Base-by-base conservation (phyloP, 805 yeast species). In the Debaryomyces hansenii region DNA sequence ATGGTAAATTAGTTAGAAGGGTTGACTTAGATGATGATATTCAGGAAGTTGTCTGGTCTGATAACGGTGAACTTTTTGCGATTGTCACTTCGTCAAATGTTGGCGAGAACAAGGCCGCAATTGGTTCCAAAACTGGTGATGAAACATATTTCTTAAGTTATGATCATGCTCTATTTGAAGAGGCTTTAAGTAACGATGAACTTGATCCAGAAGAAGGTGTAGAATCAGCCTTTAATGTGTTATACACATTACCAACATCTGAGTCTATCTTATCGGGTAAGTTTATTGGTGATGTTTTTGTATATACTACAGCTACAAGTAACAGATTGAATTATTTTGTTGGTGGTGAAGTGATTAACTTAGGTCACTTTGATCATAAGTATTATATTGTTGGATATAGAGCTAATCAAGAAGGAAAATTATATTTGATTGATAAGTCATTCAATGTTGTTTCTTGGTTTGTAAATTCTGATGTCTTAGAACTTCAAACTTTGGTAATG, bases 271-370 rank as follows among this genome's bases (percentile, higher is more conserved):
- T 87, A 49, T 85, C 96, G 24, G 97, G 97, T 60, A 85, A 84
- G 66, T 94, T 97, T 90, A 90, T 91, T 58, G 99, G 98, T 55
- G 98, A 94, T 72, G 97, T 94, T 39, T 91, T 92, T 65, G 82
- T 94, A 44, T 94, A 86, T 73, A 89, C 97, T 12, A 90, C 97
- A 2, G 61, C 83, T 15, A 77, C 95, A 20, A 62, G 75, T 34
- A 89, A 90, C 70, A 83, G 98, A 67, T 77, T 94, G 62, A 92
- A 91, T 70, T 94, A 94, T 66, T 80, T 90, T 51, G 98, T 94
- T 50, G 99, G 99, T 58, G 96, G 96, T 34, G 88, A 90, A 60
- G 83, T 87, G 20, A 89, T 90, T 66, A 94, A 90, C 63, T 80
- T 94, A 67, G 90, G 92, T 31, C 98, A 94, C 72, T 91, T 87